A percentile compares a stretch with the other conserved stretches of the same genome.
phyloP scores from a whole-genome alignment of 768 basidiomycete genomes.

The Amanita pallidorosea region DNA sequence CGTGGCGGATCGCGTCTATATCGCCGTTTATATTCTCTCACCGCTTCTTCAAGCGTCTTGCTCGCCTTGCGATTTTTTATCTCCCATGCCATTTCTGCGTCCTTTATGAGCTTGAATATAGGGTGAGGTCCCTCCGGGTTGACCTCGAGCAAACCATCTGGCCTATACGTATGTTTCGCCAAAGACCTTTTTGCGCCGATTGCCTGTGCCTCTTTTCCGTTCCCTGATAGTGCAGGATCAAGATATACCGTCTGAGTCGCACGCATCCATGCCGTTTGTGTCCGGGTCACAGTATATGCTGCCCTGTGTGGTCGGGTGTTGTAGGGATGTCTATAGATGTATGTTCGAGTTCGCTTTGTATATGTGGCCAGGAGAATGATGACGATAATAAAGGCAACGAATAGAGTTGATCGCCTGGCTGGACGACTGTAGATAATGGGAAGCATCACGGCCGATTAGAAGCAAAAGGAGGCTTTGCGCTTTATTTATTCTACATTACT shows the following conservation, averaged over 20 bases:
- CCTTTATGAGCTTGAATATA: constrained; percentile 63
- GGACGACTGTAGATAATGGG: not conserved
- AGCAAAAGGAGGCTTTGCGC: not conserved
- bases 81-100: constrained; percentile 60
- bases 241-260: constrained; percentile 5
- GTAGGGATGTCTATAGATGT: not conserved
- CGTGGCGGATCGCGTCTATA: constrained; percentile 69
- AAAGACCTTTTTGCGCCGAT: constrained; percentile 5
- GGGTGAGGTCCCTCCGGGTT: constrained; percentile 48
- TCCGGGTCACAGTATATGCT: constrained; percentile 8
- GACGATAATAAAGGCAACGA: not conserved
- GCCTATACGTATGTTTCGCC: constrained; percentile 22
- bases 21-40: constrained; percentile 62
- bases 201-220: not conserved
- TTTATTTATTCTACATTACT: not conserved
- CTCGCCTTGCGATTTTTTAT: constrained; percentile 55
- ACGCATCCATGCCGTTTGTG: constrained; percentile 7
- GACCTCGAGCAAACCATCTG: constrained; percentile 30
- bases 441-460: not conserved
- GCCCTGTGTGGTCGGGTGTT: not conserved
- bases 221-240: not conserved
- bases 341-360: not conserved
- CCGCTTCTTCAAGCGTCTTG: constrained; percentile 65
- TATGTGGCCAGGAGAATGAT: not conserved
- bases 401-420: not conserved